Evolutionary conservation across 2,329 filamentous ascomycete genomes (phyloP), one percentile per base, ranked within the genome.

Genomic region (Fusarium sp.): DNA sequence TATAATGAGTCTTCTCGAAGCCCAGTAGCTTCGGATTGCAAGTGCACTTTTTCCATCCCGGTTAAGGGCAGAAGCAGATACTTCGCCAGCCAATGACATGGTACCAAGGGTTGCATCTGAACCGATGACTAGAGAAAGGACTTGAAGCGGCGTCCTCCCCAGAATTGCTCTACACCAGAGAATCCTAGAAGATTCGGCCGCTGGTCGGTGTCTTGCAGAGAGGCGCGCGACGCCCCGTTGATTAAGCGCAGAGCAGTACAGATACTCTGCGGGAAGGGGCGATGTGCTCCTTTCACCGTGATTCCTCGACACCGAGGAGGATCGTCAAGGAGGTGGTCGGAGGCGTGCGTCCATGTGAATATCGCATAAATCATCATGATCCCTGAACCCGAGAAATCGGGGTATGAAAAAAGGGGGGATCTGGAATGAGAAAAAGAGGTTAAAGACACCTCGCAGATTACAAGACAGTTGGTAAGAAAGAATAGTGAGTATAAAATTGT

Each of bases 11-110:
- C 65, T 57, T 62, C 65, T 62, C 52, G 62, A 65, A 65, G 61
- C 62, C 62, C 61, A 65, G 62, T 65, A 59, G 62, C 62, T 40
- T 66, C 62, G 55, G 62, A 62, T 49, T 66, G 36, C 42, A 55
- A 66, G 62, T 50, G 11, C 55, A 47, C 44, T 56, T 55, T 51
- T 23, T 60, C 61, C 49, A 49, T 65, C 46, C 46, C 61, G 41
- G 53, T 16, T 15, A 28, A 12, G 33, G 15, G 30, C 31, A 59
- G 62, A 65, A 49, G 53, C 40, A 60, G 2, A 60, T 41, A 28
- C 23, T 40, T 37, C 18, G n/a, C 20, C 61, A 40, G 10, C 50
- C 20, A 23, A 40, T 34, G 15, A 36, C 7, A 41, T 54, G 30
- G 40, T 18, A 13, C 3, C 28, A 46, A 40, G 28, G 13, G 2